Conservation (phyloP, 192 early-diverging fungal genomes). For the Thoreauomyces humboldtii region DNA sequence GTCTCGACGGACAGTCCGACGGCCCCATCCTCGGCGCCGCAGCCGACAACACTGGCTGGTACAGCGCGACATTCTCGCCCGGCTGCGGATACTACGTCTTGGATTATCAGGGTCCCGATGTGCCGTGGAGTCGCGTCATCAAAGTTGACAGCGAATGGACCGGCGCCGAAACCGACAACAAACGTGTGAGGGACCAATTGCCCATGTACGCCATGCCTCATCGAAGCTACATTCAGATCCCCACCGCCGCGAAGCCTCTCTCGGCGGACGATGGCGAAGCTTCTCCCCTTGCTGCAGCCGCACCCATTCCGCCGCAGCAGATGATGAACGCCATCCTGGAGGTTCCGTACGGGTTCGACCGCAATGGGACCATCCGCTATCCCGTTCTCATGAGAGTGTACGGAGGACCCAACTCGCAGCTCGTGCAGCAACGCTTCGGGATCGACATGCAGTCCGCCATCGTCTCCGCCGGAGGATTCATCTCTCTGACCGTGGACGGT, state of each 20-base stretch:
- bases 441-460: constrained; percentile 51
- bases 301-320: constrained; percentile 18
- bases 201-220: constrained; percentile 60
- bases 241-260: constrained; percentile 5
- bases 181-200: constrained; percentile 41
- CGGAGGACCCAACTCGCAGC: constrained; percentile 89
- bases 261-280: not conserved
- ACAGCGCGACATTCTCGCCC: constrained; percentile 70
- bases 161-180: not conserved
- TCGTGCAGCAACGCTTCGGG: constrained; percentile 34
- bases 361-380: constrained; percentile 55
- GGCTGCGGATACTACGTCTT: constrained; percentile 71
- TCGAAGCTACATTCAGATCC: constrained; percentile 44
- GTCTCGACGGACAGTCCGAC: constrained; percentile 1
- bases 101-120: constrained; percentile 77
- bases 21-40: not conserved
- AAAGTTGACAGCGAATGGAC: constrained; percentile 2
- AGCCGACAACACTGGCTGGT: constrained; percentile 56
- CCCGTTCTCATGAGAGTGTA: constrained; percentile 82
- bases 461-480: constrained; percentile 39
- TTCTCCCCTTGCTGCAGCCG: constrained; percentile 21
- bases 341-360: constrained; percentile 77
- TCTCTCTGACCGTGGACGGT: constrained; percentile 65
- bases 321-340: constrained; percentile 79
- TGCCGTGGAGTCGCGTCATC: constrained; percentile 68